Evolutionary conservation across 176 grass and related monocot species (phyloP).

Genomic region (Zea luxurians): DNA sequence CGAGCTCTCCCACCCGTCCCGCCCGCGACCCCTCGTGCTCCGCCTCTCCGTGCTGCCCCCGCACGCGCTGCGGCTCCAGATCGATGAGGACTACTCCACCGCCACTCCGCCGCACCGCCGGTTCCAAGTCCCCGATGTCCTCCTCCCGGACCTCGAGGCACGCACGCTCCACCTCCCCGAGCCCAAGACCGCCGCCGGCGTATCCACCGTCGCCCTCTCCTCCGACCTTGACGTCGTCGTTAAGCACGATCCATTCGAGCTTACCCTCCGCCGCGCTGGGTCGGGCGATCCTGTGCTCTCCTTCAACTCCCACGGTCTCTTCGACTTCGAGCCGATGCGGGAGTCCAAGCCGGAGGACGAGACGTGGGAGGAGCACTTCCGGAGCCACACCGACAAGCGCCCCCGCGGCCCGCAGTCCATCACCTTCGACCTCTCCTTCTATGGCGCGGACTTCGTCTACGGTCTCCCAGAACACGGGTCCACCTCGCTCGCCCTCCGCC

Average conservation of each 20-base stretch:
- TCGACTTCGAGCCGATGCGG: slow-evolving; percentile 83
- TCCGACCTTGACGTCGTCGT: slow-evolving; percentile 62
- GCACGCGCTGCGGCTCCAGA: slow-evolving; percentile 70
- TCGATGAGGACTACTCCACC: slow-evolving; percentile 75
- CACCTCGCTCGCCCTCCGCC: slow-evolving; percentile 62
- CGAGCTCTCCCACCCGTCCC: slow-evolving; percentile 48
- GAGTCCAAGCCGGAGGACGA: slow-evolving; percentile 58
- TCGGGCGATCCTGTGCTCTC: slow-evolving; percentile 62
- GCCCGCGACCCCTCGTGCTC: slow-evolving; percentile 55
- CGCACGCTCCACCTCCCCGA: slow-evolving; percentile 57
- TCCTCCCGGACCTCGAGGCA: slow-evolving; percentile 67
- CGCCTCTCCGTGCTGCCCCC: slow-evolving; percentile 73
- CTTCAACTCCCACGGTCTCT: slow-evolving; percentile 85
- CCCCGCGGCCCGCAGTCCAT: slow-evolving; percentile 85
- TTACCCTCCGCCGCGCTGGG: slow-evolving; percentile 49
- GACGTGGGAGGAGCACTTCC: slow-evolving; percentile 77
- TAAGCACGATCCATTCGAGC: slow-evolving; percentile 78
- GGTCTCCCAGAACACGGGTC: slow-evolving; percentile 87
- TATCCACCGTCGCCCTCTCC: slow-evolving; percentile 67
- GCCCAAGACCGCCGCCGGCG: slow-evolving; percentile 32
- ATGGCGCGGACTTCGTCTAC: slow-evolving; percentile 87
- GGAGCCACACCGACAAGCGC: slow-evolving; percentile 85
- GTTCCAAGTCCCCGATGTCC: slow-evolving; percentile 82
- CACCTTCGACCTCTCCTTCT: slow-evolving; percentile 81
- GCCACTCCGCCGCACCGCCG: slow-evolving; percentile 49